These are phyloP conservation scores for Umbilicus rupestris DNA, from an alignment of 164 flowering plant species.

Conservation along the genomic window DNA sequence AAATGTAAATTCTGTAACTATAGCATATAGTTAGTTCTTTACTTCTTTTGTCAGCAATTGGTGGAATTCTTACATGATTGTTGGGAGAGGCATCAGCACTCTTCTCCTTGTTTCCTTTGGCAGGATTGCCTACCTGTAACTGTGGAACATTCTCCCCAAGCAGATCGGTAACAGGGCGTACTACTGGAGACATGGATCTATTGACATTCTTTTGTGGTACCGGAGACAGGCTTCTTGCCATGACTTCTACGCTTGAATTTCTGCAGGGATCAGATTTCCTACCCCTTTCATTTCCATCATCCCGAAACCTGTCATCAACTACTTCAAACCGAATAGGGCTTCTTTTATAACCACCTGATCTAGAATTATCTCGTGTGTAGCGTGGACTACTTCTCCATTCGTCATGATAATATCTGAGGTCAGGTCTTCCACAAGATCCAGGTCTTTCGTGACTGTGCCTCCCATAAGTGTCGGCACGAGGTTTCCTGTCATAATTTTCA, in stretches of 20 bases:
- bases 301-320: constrained; percentile 44
- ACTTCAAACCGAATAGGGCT: constrained; percentile 37
- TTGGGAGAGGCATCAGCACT: constrained; percentile 16
- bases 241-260: constrained; percentile 17
- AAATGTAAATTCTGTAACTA: neutral
- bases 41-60: neutral
- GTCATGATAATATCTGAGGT: constrained; percentile 17
- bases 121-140: constrained; percentile 15
- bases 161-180: constrained; percentile 18
- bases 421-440: constrained; percentile 17
- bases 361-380: constrained; percentile 17
- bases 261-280: constrained; percentile 18
- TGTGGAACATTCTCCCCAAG: constrained; percentile 20
- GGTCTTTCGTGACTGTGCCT: constrained; percentile 15
- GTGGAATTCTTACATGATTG: constrained; percentile 20
- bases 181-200: constrained; percentile 15
- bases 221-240: constrained; percentile 16
- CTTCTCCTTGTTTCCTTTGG: constrained; percentile 18
- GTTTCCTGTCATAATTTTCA: constrained; percentile 14
- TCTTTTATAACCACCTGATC: constrained; percentile 25
- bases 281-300: constrained; percentile 22
- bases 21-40: neutral
- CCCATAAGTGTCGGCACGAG: constrained; percentile 13
- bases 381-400: constrained; percentile 34
- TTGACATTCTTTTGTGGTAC: constrained; percentile 15